Conservation (phyloP, 2,329 filamentous ascomycete species). For the Penicillium polonicum region DNA sequence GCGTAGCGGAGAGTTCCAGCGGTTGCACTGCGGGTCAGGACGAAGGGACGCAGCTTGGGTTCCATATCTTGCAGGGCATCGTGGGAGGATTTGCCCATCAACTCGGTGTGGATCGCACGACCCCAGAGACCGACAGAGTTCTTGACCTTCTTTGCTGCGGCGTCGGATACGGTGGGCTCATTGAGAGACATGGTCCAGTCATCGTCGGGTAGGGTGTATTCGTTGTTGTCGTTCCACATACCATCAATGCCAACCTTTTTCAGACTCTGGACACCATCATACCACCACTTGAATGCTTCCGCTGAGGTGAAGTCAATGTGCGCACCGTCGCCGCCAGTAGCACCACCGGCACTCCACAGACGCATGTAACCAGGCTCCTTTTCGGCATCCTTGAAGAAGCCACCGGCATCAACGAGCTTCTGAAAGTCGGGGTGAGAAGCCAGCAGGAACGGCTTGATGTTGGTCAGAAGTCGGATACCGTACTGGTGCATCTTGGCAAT, state of each 20-base stretch:
- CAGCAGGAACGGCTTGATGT: slow-evolving; percentile 72
- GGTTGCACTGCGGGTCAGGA: slow-evolving; percentile 69
- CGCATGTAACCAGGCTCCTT: slow-evolving; percentile 56
- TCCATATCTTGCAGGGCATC: slow-evolving; percentile 62
- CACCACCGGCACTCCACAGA: slow-evolving; percentile 71
- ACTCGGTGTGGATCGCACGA: slow-evolving; percentile 65
- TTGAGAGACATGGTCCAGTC: slow-evolving; percentile 63
- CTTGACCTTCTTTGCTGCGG: slow-evolving; percentile 42
- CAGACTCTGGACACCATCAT: slow-evolving; percentile 62
- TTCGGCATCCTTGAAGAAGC: slow-evolving; percentile 62
- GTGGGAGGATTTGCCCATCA: slow-evolving; percentile 69
- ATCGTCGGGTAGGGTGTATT: slow-evolving; percentile 67
- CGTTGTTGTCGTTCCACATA: slow-evolving; percentile 80
- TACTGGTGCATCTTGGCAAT: slow-evolving; percentile 60
- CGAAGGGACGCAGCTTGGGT: slow-evolving; percentile 63
- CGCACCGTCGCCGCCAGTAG: slow-evolving; percentile 66
- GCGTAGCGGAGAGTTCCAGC: slow-evolving; percentile 69
- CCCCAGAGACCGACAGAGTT: slow-evolving; percentile 67
- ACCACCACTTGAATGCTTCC: slow-evolving; percentile 70
- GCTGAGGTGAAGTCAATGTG: slow-evolving; percentile 72
- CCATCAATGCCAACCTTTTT: slow-evolving; percentile 65
- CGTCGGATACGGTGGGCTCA: slow-evolving; percentile 39
- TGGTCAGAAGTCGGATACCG: slow-evolving; percentile 67
- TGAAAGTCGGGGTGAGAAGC: slow-evolving; percentile 65
- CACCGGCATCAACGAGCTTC: slow-evolving; percentile 57